These are phyloP conservation scores for Canariomyces notabilis DNA, from an alignment of 2,329 filamentous ascomycete genomes.

Conservation along the genomic window DNA sequence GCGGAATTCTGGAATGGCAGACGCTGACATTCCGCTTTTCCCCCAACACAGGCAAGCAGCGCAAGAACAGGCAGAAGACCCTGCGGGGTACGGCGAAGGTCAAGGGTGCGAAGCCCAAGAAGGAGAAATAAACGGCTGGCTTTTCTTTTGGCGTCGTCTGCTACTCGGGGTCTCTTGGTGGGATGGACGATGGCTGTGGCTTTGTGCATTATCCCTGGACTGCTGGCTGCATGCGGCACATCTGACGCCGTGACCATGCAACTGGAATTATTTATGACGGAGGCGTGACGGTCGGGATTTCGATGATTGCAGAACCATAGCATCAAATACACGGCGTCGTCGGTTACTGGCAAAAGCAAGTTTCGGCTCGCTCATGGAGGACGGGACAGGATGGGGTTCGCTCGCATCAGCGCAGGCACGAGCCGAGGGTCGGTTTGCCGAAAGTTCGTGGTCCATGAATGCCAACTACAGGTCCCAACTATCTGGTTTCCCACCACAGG, in stretches of 20 bases:
- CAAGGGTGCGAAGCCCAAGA: constrained; percentile 93
- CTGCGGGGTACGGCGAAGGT: constrained; percentile 96
- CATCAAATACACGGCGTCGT: constrained; percentile 33
- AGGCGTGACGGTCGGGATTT: constrained; percentile 32
- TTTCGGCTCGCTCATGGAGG: neutral
- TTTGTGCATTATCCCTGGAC: constrained; percentile 34
- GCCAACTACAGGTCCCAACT: too few relatives aligned
- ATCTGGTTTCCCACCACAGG: too few relatives aligned
- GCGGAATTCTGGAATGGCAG: neutral
- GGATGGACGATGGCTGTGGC: constrained; percentile 32
- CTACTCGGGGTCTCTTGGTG: constrained; percentile 27
- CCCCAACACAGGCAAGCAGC: constrained; percentile 81
- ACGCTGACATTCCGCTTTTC: constrained; percentile 18
- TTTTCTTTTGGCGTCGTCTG: constrained; percentile 28
- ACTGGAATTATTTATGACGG: constrained; percentile 25
- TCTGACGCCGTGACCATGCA: constrained; percentile 22
- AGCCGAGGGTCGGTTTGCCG: too few relatives aligned
- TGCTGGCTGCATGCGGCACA: constrained; percentile 24
- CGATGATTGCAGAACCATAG: constrained; percentile 33
- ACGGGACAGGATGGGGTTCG: too few relatives aligned
- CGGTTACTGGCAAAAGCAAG: constrained; percentile 19
- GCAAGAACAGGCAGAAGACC: constrained; percentile 99
- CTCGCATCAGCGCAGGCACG: too few relatives aligned
- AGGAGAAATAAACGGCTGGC: constrained; percentile 71
- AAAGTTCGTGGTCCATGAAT: too few relatives aligned